Conservation (phyloP, 768 basidiomycete genomes). For the Russula sp. region DNA sequence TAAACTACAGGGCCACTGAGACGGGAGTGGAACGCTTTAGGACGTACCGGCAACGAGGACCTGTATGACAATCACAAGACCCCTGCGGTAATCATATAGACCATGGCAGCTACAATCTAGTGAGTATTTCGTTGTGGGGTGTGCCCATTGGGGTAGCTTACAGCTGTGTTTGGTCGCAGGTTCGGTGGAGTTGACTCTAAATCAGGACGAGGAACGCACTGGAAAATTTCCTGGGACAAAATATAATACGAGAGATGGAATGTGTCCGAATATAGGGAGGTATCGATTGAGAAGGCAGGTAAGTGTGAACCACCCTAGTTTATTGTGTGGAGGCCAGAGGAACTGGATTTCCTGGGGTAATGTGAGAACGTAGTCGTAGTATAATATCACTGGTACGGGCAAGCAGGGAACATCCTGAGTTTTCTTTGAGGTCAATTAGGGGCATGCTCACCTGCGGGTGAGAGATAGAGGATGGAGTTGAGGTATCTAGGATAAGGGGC, state of each 20-base stretch:
- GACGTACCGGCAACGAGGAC: slow-evolving; percentile 1
- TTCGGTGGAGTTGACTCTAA: neutral
- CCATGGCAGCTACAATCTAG: neutral
- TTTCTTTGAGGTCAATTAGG: neutral
- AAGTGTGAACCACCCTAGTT: slow-evolving; percentile 37
- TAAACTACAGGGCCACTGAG: neutral
- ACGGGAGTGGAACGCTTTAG: neutral
- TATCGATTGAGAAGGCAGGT: slow-evolving; percentile 52
- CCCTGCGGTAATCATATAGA: neutral
- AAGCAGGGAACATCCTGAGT: neutral
- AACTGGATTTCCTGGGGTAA: slow-evolving; percentile 35
- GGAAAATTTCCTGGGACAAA: neutral
- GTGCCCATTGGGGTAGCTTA: neutral
- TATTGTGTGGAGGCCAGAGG: slow-evolving; percentile 37
- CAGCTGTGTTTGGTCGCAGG: neutral
- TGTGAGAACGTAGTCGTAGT: slow-evolving; percentile 31
- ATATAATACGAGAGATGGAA: slow-evolving; percentile 26
- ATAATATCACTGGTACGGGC: slow-evolving; percentile 25
- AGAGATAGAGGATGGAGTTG: neutral
- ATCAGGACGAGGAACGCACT: slow-evolving; percentile 1
- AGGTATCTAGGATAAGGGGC: neutral
- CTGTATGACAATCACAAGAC: neutral
- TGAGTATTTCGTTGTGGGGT: neutral
- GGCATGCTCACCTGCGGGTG: slow-evolving; percentile 1
- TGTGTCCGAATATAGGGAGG: slow-evolving; percentile 36